Evolutionary conservation across 2,329 filamentous ascomycete species (phyloP).

Genomic region (Volutella citrinella): DNA sequence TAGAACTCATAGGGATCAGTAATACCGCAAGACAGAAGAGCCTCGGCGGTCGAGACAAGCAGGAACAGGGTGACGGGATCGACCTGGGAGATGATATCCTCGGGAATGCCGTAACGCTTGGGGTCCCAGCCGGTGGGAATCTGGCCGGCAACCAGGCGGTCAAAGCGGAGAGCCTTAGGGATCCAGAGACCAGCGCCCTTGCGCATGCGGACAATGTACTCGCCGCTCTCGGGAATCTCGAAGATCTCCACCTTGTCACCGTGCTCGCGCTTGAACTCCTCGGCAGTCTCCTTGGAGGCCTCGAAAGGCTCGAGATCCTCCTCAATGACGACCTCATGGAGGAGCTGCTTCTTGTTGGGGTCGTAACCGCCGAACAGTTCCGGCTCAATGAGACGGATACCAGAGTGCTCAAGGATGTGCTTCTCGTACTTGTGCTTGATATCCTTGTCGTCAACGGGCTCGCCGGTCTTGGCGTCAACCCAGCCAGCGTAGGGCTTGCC

Average conservation of each 20-base stretch:
- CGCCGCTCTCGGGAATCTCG: slow-evolving; percentile 87
- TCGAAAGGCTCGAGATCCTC: slow-evolving; percentile 97
- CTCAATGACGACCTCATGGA: slow-evolving; percentile 96
- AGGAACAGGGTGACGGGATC: slow-evolving; percentile 96
- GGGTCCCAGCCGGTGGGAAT: slow-evolving; percentile 97
- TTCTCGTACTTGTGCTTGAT: slow-evolving; percentile 98
- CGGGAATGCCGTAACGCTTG: slow-evolving; percentile 91
- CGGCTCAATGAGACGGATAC: slow-evolving; percentile 95
- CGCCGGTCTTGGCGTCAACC: slow-evolving; percentile 91
- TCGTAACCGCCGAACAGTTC: slow-evolving; percentile 97
- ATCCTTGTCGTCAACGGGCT: slow-evolving; percentile 97
- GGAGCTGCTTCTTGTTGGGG: slow-evolving; percentile 96
- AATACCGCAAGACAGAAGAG: slow-evolving; percentile 87
- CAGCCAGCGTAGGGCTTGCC: slow-evolving; percentile 95
- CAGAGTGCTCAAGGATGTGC: slow-evolving; percentile 90
- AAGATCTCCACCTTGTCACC: slow-evolving; percentile 98
- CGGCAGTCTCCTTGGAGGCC: slow-evolving; percentile 92
- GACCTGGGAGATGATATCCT: slow-evolving; percentile 96
- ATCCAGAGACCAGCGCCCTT: slow-evolving; percentile 95
- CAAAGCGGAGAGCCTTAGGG: slow-evolving; percentile 94
- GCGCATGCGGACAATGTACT: slow-evolving; percentile 91
- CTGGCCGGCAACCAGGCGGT: slow-evolving; percentile 94
- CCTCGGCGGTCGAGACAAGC: slow-evolving; percentile 88
- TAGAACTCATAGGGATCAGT: slow-evolving; percentile 99
- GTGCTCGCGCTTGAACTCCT: slow-evolving; percentile 96